Evolutionary conservation across 306 rosid genomes (phyloP), one percentile per base, ranked within the genome.

Genomic region (Inga leiocalycina): DNA sequence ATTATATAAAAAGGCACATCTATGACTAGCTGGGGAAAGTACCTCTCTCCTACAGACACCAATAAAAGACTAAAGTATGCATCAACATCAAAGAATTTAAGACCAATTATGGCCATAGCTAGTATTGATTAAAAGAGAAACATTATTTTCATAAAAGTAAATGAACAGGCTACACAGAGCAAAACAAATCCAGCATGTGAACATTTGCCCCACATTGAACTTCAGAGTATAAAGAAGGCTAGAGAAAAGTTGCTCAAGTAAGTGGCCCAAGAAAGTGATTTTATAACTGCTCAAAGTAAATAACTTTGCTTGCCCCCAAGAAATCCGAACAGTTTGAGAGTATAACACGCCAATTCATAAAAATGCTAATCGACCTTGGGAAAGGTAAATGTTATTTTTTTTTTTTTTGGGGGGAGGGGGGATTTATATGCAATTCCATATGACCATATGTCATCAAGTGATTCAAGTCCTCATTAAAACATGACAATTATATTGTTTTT

Each of bases 1-100:
- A 75, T n/a, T 43, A 43, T 43, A 71, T 79, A 45, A 22, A 52
- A 59, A 80, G 10, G 49, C 71, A 75, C 49, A 84, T 84, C 71
- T 37, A 52, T 56, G 65, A 72, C 56, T 65, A 83, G 44, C 48
- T 34, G 46, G n/a, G 65, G 51, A 22, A 39, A 76, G 54, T 13
- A 57, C 51, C 51, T 56, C 6, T 57, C 24, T 74, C 51, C n/a
- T 20, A 52, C 20, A 4, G 35, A 75, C 3, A 34, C 3, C 17
- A 75, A 19, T 75, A 75, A 19, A 30, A 15, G 69, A 68, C n/a
- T 35, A 34, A 34, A 51, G 19, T 24, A 52, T 17, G 10, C 78
- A 51, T 9, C 79, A 54, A 54, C 30, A 57, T n/a, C 24, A 56
- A 57, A 12, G 48, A 27, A 86, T 45, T 30, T 7, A 15, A 45